Base-by-base conservation (phyloP, 768 basidiomycete genomes). In the Pulveroboletus sp. region DNA sequence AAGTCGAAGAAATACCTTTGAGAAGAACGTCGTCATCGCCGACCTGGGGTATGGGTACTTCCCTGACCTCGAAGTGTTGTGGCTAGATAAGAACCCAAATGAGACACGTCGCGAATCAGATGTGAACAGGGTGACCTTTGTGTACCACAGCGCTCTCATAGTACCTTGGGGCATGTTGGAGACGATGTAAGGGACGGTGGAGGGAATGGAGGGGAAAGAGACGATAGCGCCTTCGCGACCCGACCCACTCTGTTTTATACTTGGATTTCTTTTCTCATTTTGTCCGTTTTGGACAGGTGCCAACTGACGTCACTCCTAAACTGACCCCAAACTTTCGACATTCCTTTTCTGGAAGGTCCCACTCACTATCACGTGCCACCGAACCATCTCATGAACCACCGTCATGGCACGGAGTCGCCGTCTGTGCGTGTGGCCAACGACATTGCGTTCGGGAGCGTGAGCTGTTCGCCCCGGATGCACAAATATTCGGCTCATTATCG, bases 141-240 rank as follows among this genome's bases (percentile, higher is more conserved):
- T 76, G 70, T 88, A 90, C 72, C 78, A 88, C 56, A 88, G 69
- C 16, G 87, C 87, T 67, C 80, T 79, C 87, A 90, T 90, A 21
- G 73, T 79, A 68, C 76, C 79, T 64, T 80, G 62, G 43, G 77
- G 72, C 79, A 82, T 82, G 61, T 38, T 57, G 53, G 40, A 11
- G 36, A 25, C 3, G 34, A 43, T 32, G 47, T 24, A 34, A 3
- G 11, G 19, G 35, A 29, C 12, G 38, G 6, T 20, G 17, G 35
- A 20, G 11, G 16, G 32, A 27, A 40, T 27, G 8, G 21, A 51
- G 39, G 27, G 51, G 51, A 50, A 50, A 49, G 45, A 38, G 35
- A 14, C 8, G 41, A 29, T 31, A 19, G 8, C 23, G 32, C 27
- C 36, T 23, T 55, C 25, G 41, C 40, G 9, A 52, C 32, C 44